A percentile compares a stretch with the other conserved stretches of the same genome.
These are phyloP conservation scores for Cinnamomum micranthum DNA, from an alignment of 164 flowering plant species.

Conservation along the genomic window DNA sequence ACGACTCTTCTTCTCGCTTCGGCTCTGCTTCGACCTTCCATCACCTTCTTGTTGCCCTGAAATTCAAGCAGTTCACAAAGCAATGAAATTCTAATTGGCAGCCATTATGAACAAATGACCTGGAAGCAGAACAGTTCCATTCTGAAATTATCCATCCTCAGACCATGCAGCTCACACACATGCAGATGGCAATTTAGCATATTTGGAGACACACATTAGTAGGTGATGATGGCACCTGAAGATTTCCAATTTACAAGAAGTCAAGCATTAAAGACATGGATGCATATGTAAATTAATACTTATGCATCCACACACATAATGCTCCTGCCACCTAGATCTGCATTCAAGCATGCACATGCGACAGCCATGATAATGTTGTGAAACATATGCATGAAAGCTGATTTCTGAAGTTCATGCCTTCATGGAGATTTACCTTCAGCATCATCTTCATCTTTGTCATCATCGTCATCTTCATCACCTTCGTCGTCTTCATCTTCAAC, in stretches of 20 bases:
- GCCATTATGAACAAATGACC: not conserved
- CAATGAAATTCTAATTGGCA: not conserved
- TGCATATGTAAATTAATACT: too few relatives aligned
- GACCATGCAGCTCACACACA: not conserved
- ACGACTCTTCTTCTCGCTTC: slow-evolving; percentile 39
- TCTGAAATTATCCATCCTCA: too few relatives aligned
- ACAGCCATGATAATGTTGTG: not conserved
- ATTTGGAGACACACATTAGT: not conserved
- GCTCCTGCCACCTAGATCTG: too few relatives aligned
- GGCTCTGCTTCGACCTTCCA: slow-evolving; percentile 38
- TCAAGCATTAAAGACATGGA: not conserved
- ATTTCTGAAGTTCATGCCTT: not conserved
- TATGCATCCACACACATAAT: too few relatives aligned
- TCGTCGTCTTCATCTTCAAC: slow-evolving; percentile 56
- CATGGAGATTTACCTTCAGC: slow-evolving; percentile 32
- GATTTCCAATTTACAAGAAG: too few relatives aligned
- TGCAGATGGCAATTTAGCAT: not conserved
- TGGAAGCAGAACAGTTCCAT: not conserved
- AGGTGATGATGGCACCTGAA: not conserved
- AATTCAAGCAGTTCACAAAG: not conserved
- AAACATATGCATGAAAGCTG: not conserved
- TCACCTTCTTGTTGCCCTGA: slow-evolving; percentile 27
- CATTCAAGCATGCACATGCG: too few relatives aligned
- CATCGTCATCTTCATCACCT: slow-evolving; percentile 52
- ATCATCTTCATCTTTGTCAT: slow-evolving; percentile 45